These are phyloP conservation scores for Elsinoe australis DNA, from an alignment of 2,329 filamentous ascomycete genomes.

Conservation along the genomic window DNA sequence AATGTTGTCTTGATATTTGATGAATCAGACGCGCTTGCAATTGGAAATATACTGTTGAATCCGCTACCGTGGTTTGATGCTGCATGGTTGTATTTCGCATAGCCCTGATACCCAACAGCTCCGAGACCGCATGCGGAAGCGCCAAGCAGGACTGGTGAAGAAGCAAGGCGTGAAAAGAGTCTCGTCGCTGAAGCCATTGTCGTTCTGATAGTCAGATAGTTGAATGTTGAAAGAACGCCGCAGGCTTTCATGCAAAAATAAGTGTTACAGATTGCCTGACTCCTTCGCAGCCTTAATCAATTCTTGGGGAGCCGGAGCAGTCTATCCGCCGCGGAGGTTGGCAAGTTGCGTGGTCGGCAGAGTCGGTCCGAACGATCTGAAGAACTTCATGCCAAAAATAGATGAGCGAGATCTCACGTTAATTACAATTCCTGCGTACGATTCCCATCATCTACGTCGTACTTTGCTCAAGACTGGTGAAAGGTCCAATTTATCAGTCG, in stretches of 20 bases:
- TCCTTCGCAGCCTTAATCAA: too few species aligned
- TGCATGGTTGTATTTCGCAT: not conserved
- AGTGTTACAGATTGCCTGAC: too few species aligned
- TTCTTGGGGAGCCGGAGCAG: too few species aligned
- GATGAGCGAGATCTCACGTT: too few species aligned
- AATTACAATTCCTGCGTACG: too few species aligned
- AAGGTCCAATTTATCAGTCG: not conserved
- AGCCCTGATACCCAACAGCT: not conserved
- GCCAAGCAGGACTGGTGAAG: not conserved
- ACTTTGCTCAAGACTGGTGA: not conserved
- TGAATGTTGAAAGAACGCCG: too few species aligned
- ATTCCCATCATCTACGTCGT: not conserved
- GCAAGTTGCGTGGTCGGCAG: too few species aligned
- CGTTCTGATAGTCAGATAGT: too few species aligned
- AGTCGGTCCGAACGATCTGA: too few species aligned
- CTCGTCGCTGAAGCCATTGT: not conserved
- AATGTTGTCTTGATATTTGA: slow-evolving; percentile 13
- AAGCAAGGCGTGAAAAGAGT: not conserved
- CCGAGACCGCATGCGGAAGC: slow-evolving; percentile 1
- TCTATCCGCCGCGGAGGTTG: too few species aligned
- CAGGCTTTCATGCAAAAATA: too few species aligned
- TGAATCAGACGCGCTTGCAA: slow-evolving; percentile 2
- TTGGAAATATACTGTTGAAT: not conserved
- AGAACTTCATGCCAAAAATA: too few species aligned
- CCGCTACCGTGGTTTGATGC: not conserved